phyloP scores from a whole-genome alignment of 495 filamentous ascomycete species.

The Hypoxylon fragiforme region DNA sequence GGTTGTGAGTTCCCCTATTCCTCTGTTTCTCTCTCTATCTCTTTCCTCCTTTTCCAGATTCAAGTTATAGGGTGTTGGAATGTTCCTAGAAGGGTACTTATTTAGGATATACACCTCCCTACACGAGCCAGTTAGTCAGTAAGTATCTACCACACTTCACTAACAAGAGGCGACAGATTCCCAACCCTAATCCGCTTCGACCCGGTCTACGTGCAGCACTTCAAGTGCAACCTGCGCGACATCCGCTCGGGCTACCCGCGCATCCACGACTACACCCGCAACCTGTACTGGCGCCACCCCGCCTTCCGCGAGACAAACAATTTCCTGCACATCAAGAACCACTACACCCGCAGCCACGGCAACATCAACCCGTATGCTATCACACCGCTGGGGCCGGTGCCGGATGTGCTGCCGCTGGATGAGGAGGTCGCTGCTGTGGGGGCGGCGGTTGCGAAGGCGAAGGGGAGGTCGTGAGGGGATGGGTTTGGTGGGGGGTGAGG shows the following conservation, averaged over 20 bases:
- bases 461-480: conserved; percentile 1
- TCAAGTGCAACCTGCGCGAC: conserved; percentile 87
- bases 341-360: conserved; percentile 56
- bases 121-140: no score
- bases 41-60: neutral
- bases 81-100: no score
- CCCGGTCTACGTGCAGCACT: conserved; percentile 88
- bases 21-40: neutral
- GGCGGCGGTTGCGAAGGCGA: conserved; percentile 11
- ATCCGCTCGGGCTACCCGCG: conserved; percentile 77
- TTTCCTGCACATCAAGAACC: conserved; percentile 64
- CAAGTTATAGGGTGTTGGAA: neutral
- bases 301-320: conserved; percentile 65
- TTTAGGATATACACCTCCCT: no score
- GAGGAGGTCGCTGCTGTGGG: conserved; percentile 47
- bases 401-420: conserved; percentile 56
- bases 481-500: neutral
- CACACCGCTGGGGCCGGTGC: conserved; percentile 67
- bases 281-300: conserved; percentile 69
- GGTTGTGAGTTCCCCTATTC: conserved; percentile 42
- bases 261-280: conserved; percentile 67
- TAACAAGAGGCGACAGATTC: conserved; percentile 44
- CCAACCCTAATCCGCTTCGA: conserved; percentile 88
- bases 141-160: neutral
- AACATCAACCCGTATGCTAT: conserved; percentile 58